A percentile compares a stretch with the other conserved stretches of the same genome.
Conservation (phyloP, 306 rosid genomes). For the Heteromeles arbutifolia region DNA sequence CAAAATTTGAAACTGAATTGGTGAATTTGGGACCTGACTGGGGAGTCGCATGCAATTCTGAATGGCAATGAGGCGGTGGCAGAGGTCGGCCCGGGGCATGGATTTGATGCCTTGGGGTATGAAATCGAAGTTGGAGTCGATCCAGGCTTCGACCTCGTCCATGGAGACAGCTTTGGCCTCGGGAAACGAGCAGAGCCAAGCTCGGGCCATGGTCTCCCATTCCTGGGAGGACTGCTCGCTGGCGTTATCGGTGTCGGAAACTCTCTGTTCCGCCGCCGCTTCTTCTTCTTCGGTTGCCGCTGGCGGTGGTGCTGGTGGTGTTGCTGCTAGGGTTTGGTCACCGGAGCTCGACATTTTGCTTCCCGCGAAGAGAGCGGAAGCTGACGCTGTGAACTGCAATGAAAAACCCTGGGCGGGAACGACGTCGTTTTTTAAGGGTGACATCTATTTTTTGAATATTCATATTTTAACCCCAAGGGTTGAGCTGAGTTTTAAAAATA, state of each 20-base stretch:
- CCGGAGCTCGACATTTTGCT: slow-evolving; percentile 42
- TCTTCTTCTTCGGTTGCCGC: slow-evolving; percentile 9
- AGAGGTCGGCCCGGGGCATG: slow-evolving; percentile 84
- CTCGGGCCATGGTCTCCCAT: slow-evolving; percentile 96
- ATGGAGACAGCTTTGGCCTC: slow-evolving; percentile 73
- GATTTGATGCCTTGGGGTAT: slow-evolving; percentile 70
- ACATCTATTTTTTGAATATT: neutral
- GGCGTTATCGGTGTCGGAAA: slow-evolving; percentile 31
- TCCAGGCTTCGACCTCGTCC: slow-evolving; percentile 87
- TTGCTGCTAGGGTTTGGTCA: slow-evolving; percentile 24
- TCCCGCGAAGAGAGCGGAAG: neutral
- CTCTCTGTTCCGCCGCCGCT: slow-evolving; percentile 17
- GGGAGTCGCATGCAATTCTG: slow-evolving; percentile 74
- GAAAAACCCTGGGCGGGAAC: neutral
- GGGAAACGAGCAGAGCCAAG: slow-evolving; percentile 79
- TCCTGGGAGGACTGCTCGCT: slow-evolving; percentile 58
- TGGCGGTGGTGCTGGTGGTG: neutral
- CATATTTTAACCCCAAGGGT: neutral
- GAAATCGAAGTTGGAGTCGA: slow-evolving; percentile 63
- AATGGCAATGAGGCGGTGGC: slow-evolving; percentile 68
- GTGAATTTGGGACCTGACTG: slow-evolving; percentile 27
- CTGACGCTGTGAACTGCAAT: neutral
- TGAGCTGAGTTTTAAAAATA: neutral
- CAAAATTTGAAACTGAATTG: neutral
- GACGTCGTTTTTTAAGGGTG: neutral